A percentile compares a stretch with the other conserved stretches of the same genome.
Conservation (phyloP, 305 asterid species). For the Rubia balearica region DNA sequence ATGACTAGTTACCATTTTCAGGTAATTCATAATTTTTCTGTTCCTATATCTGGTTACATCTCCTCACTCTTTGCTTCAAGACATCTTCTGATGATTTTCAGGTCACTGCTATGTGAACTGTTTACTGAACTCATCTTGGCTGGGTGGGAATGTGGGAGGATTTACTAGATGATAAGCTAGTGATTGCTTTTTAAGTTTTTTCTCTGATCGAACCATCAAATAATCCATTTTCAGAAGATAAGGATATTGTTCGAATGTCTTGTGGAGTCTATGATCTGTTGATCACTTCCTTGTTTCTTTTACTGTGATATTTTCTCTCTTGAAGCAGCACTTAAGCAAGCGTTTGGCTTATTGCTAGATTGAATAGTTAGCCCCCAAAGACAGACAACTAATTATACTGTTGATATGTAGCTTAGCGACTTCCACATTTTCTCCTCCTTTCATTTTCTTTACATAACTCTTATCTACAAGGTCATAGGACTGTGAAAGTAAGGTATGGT, state of each 20-base stretch:
- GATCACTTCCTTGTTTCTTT: neutral
- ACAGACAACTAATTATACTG: neutral
- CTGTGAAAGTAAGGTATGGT: neutral
- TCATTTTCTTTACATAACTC: neutral
- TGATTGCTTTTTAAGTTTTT: neutral
- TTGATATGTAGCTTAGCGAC: neutral
- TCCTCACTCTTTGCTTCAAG: slow-evolving; percentile 7
- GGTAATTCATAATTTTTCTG: slow-evolving; percentile 31
- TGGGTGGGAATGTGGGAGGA: neutral
- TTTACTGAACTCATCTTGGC: neutral
- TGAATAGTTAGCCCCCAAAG: neutral
- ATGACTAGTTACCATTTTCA: slow-evolving; percentile 76
- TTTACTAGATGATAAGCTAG: neutral
- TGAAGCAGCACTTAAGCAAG: neutral
- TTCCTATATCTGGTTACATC: neutral
- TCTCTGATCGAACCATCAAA: neutral
- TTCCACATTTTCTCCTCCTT: neutral
- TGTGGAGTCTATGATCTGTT: neutral
- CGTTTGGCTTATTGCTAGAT: neutral
- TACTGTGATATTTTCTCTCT: neutral
- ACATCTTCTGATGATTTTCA: neutral
- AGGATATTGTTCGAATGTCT: neutral
- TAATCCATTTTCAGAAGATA: neutral
- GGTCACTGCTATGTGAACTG: neutral
- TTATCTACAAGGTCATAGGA: neutral